Evolutionary conservation across 305 asterid genomes (phyloP), one percentile per base, ranked within the genome.

Genomic region (Petunia hybrid): DNA sequence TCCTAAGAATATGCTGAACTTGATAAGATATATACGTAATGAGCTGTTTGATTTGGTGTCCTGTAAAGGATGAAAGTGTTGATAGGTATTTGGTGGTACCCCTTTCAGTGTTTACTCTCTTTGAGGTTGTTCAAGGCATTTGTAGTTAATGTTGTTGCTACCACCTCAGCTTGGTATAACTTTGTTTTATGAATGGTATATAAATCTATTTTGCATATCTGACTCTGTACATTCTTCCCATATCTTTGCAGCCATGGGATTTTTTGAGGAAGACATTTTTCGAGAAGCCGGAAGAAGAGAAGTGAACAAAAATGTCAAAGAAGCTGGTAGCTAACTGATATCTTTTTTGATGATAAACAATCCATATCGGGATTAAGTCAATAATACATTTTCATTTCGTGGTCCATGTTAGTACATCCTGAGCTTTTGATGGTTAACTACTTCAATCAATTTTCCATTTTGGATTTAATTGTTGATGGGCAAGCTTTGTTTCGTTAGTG

Each of bases 211-310:
- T 71, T 71, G 62, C 45, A 46, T 12, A 35, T 48, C 62, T 48
- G 62, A 71, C 35, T 35, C 35, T 35, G 35, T 12, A 31, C 13
- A 9, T 31, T 46, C 61, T 48, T 35, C 62, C 7, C 78, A 12
- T 35, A 35, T 71, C 35, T 85, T 36, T 83, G 87, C 97, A 94
- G 98, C 97, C 97, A 77, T 94, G 93, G 78, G 89, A 92, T 90
- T 95, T 90, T 92, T 76, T 95, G 81, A 92, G 82, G 91, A 93
- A 93, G 94, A 92, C 96, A 14, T 88, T 94, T 76, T 82, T 94
- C 4, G 96, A 91, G 91, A 91, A 91, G 85, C 60, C 91, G 16
- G 86, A 82, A n/a, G 97, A 94, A 82, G 89, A 80, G 82, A 90
- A 89, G 77, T 89, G 93, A 86, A 74, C 16, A 48, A 66, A 81